These are phyloP conservation scores for Infundibulicybe gibba DNA, from an alignment of 768 basidiomycete species.

Conservation along the genomic window DNA sequence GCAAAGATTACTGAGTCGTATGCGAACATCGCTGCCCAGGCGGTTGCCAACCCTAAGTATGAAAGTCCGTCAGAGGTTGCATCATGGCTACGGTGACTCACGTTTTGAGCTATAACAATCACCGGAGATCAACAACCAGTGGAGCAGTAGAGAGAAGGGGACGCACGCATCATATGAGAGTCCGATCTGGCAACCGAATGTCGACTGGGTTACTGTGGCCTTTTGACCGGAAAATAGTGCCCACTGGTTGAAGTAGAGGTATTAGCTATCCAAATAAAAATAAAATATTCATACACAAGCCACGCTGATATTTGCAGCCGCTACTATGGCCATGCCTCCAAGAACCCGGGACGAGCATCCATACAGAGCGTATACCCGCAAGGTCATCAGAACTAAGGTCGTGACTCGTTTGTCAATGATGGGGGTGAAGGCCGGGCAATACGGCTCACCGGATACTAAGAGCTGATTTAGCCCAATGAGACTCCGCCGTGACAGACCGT, in stretches of 20 bases:
- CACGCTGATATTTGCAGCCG: constrained; percentile 22
- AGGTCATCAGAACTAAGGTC: constrained; percentile 34
- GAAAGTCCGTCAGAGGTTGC: neutral
- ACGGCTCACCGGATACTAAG: constrained; percentile 38
- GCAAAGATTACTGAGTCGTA: constrained; percentile 45
- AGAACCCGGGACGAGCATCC: constrained; percentile 34
- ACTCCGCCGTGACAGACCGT: constrained; percentile 34
- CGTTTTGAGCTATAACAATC: constrained; percentile 12
- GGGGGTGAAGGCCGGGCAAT: too few relatives aligned
- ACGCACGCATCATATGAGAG: constrained; percentile 25
- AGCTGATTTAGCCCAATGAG: constrained; percentile 40
- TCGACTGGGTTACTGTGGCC: constrained; percentile 13
- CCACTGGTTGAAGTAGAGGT: constrained; percentile 34
- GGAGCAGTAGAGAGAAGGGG: too few relatives aligned
- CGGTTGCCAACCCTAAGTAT: constrained; percentile 24
- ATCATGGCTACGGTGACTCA: constrained; percentile 1
- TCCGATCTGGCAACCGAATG: constrained; percentile 31
- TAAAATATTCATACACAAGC: constrained; percentile 28
- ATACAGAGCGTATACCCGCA: constrained; percentile 51
- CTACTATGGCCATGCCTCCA: constrained; percentile 28
- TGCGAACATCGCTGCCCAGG: constrained; percentile 50
- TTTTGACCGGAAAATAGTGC: constrained; percentile 34
- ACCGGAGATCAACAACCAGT: too few relatives aligned
- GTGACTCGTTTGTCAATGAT: neutral
- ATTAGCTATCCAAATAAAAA: neutral